A percentile compares a stretch with the other conserved stretches of the same genome.
These are phyloP conservation scores for Aspergillus pseudoviridinutans DNA, from an alignment of 2,329 filamentous ascomycete species.

Conservation along the genomic window DNA sequence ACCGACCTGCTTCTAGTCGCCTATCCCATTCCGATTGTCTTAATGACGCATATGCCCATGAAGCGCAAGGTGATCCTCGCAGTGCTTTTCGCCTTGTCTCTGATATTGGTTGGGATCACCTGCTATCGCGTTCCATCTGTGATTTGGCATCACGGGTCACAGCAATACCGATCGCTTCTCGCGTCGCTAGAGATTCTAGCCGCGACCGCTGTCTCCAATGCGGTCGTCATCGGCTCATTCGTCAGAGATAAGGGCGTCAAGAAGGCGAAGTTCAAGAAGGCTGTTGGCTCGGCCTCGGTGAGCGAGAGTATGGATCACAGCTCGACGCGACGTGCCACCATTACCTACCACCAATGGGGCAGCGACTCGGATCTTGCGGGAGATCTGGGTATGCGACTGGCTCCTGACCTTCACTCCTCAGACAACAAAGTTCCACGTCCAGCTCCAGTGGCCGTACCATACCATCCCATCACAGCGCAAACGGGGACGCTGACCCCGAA, in stretches of 20 bases:
- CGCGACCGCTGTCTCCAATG: constrained; percentile 81
- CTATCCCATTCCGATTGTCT: constrained; percentile 85
- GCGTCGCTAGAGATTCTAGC: constrained; percentile 89
- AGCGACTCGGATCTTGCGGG: constrained; percentile 89
- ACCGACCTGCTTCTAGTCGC: constrained; percentile 84
- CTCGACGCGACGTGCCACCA: constrained; percentile 47
- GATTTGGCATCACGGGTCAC: constrained; percentile 64
- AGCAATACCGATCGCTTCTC: constrained; percentile 83
- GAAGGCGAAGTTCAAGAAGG: constrained; percentile 71
- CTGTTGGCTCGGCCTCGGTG: constrained; percentile 41
- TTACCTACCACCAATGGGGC: constrained; percentile 70
- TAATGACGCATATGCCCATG: constrained; percentile 69
- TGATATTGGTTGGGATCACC: constrained; percentile 74
- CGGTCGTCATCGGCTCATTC: constrained; percentile 86
- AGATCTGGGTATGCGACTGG: constrained; percentile 68
- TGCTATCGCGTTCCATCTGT: constrained; percentile 77
- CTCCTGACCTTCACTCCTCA: constrained; percentile 46
- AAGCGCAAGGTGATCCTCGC: constrained; percentile 78
- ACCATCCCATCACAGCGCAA: constrained; percentile 16
- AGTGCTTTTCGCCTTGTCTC: constrained; percentile 77
- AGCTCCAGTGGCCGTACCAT: constrained; percentile 38
- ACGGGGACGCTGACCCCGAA: constrained; percentile 28
- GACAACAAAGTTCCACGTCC: constrained; percentile 31
- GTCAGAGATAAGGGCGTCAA: constrained; percentile 86
- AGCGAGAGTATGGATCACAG: constrained; percentile 44